Base-by-base conservation (phyloP, 208 protist genomes). In the Acanthamoeba sp. region DNA sequence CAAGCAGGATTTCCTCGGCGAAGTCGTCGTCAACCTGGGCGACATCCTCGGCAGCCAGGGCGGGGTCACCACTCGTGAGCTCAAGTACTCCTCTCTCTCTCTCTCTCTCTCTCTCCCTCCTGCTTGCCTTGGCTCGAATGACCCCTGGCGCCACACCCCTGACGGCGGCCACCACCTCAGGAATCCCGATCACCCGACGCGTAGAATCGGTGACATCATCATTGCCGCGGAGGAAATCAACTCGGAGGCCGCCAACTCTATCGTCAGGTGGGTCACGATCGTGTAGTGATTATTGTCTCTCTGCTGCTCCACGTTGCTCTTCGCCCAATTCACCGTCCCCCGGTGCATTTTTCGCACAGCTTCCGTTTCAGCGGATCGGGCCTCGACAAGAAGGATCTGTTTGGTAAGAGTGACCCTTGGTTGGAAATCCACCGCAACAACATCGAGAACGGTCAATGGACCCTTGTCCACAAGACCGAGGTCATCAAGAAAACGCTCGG, bases 301-400 rank as follows among this genome's bases (percentile, higher is more conserved):
- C 22, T 12, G 14, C 50, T 55, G 16, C 45, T 50, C 45, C 45
- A 14, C 20, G 48, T 52, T 55, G 16, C 18, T 52, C 7, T 52
- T 12, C 50, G 50, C 52, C 80, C 48, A 2, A 6, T 18, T 3
- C 71, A 22, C 9, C 29, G 1, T 48, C 24, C 71, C 0, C 14
- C 45, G 45, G 9, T 6, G 5, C 20, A n/a, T 29, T 9, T 45
- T 20, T 22, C 24, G 42, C 10, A 29, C 3, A 80, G 64, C n/a
- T 69, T 94, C 22, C n/a, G n/a, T 27, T 42, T 91, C 2, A 50
- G 20, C 22, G 94, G 76, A 71, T n/a, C 57, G 14, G 34, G 73
- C 16, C 59, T 96, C 18, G 95, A 96, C 59, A 95, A 95, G 57
- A 96, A 96, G 55, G 95, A 95, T 78, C 29, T 96, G 6, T 95